Percentiles rank a stretch among this genome's conserved stretches.
These are phyloP conservation scores for Populus hybrid DNA, from an alignment of 441 rosid genomes.

Conservation along the genomic window DNA sequence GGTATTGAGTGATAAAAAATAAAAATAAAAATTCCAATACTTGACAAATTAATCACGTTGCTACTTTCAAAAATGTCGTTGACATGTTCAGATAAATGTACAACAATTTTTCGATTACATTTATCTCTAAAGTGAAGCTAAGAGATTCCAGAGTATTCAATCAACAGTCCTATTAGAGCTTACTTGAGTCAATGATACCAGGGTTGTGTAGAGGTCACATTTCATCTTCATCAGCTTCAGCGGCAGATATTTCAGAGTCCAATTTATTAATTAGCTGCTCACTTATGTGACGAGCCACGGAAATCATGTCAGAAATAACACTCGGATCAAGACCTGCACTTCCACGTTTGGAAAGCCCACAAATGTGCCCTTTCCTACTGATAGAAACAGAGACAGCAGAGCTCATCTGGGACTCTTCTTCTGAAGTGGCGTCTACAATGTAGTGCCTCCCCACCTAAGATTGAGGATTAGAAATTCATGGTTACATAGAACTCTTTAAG, in stretches of 20 bases:
- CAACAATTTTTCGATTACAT: not conserved
- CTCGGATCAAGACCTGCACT: slow-evolving; percentile 83
- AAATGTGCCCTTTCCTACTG: slow-evolving; percentile 60
- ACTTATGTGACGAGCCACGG: slow-evolving; percentile 63
- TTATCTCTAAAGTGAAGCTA: not conserved
- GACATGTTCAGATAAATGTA: not conserved
- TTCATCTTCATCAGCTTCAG: slow-evolving; percentile 49
- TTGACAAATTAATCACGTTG: not conserved
- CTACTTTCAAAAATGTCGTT: not conserved
- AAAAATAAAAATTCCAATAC: not conserved
- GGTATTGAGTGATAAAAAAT: not conserved
- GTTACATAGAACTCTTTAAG: not conserved
- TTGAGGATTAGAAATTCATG: not conserved
- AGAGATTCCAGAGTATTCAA: not conserved
- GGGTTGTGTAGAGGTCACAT: not conserved
- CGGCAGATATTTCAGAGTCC: slow-evolving; percentile 69
- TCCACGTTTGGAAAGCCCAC: slow-evolving; percentile 76
- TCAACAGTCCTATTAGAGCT: not conserved
- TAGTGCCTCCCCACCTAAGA: slow-evolving; percentile 66
- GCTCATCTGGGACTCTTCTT: slow-evolving; percentile 94
- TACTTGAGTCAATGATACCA: not conserved
- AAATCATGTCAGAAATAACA: slow-evolving; percentile 72
- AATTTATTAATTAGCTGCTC: slow-evolving; percentile 58
- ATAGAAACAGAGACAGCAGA: slow-evolving; percentile 77
- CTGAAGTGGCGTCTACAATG: slow-evolving; percentile 81